Conservation (phyloP, 2,329 filamentous ascomycete genomes). For the Fusarium nanum region DNA sequence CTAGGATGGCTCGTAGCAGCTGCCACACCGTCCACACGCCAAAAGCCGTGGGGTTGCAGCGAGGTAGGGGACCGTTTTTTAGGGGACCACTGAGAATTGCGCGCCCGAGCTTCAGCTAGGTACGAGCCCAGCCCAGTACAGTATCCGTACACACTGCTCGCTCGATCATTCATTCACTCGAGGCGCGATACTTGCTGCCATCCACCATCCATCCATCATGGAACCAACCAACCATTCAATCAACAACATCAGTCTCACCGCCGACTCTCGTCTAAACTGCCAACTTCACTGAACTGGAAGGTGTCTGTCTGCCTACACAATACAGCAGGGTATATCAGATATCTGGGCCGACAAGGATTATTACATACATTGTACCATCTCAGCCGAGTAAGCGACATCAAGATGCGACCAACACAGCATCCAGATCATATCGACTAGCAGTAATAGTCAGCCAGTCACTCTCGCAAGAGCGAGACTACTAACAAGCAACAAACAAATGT, state of each 20-base stretch:
- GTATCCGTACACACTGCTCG: background rate
- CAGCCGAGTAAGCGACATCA: constrained; percentile 8
- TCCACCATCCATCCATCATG: constrained; percentile 1
- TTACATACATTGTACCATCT: constrained; percentile 25
- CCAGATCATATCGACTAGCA: background rate
- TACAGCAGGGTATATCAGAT: constrained; percentile 3
- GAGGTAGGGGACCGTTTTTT: constrained; percentile 34
- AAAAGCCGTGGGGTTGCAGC: constrained; percentile 36
- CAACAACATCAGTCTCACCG: constrained; percentile 22
- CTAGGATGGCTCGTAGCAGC: constrained; percentile 32
- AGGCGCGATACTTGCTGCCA: constrained; percentile 14
- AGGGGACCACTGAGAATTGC: constrained; percentile 35
- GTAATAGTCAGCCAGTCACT: background rate
- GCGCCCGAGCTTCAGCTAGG: constrained; percentile 1
- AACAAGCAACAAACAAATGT: background rate
- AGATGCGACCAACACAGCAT: background rate
- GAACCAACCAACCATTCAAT: constrained; percentile 4
- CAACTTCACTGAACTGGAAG: constrained; percentile 5
- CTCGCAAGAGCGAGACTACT: background rate
- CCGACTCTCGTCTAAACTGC: constrained; percentile 4
- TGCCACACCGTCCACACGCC: constrained; percentile 31
- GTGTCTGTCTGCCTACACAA: background rate
- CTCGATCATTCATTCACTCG: constrained; percentile 17
- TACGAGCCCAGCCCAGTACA: background rate
- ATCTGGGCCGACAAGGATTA: constrained; percentile 7